phyloP scores from a whole-genome alignment of 2,329 filamentous ascomycete species.

The Colletotrichum shisoi region DNA sequence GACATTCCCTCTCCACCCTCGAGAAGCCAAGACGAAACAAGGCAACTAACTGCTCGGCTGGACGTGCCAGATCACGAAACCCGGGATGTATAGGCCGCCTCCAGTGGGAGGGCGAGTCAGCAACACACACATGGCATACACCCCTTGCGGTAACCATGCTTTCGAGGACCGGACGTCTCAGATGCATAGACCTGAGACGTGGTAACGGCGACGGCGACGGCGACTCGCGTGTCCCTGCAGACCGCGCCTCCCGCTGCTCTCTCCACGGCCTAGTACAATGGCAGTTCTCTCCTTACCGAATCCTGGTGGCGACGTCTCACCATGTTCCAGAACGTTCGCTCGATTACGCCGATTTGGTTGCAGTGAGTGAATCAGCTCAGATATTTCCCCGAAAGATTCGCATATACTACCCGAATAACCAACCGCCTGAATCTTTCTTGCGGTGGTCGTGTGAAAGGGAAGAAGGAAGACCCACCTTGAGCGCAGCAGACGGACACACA shows the following conservation, averaged over 20 bases:
- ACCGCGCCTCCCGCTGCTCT: background rate
- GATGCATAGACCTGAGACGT: slow-evolving; percentile 7
- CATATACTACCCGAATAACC: too few species aligned
- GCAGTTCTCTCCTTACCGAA: too few species aligned
- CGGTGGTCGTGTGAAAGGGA: too few species aligned
- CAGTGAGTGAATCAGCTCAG: background rate
- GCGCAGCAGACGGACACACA: background rate
- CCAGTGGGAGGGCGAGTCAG: slow-evolving; percentile 15
- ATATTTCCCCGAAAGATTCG: background rate
- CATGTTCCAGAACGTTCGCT: slow-evolving; percentile 17
- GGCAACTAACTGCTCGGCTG: too few species aligned
- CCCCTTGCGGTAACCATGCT: background rate
- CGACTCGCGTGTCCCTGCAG: slow-evolving; percentile 13
- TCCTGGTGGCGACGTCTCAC: background rate
- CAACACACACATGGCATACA: slow-evolving; percentile 1
- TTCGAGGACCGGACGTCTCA: too few species aligned
- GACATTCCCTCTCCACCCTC: too few species aligned
- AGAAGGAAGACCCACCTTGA: too few species aligned
- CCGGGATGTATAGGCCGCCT: background rate
- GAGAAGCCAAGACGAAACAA: too few species aligned
- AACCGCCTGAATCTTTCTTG: too few species aligned
- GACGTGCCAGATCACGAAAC: too few species aligned
- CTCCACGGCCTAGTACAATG: background rate
- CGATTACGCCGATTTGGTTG: background rate
- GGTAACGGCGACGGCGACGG: slow-evolving; percentile 24